Evolutionary conservation across 805 yeast genomes (phyloP), one percentile per base, ranked within the genome.

Genomic region (Wickerhamomyces sydowiorum): DNA sequence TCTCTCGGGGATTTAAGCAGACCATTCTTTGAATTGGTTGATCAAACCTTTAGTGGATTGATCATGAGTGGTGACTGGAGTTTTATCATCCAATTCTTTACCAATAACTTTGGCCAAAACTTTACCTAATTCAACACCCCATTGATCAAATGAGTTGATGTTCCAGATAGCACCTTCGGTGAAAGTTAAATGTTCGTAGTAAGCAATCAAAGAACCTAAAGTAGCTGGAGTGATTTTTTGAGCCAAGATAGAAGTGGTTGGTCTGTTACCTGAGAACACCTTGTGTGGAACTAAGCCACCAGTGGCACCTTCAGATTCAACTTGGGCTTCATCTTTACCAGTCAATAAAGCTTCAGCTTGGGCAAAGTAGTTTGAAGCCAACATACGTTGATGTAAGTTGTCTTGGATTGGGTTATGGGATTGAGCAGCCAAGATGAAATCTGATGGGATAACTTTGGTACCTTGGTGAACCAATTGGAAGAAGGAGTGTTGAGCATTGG

Each of bases 101-200:
- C 95, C 91, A 60, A 93, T 91, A 45, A 77, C 93, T 82, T 93
- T 93, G 62, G 99, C 99, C 63, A 93, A 80, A 41, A 85, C 95
- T 74, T 93, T 93, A 66, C 99, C 99, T 58, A 93, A 85, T 74
- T 93, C 99, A 60, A 93, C 99, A 70, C 99, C 99, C 96, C 98
- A 93, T 76, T 93, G 99, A 75, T 93, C 99, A 64, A 88, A 93
- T 17, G 98, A 91, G 82, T 93, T 93, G 75, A 93, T 90, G 79
- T 95, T 93, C 99, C 99, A 91, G 61, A 93, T 71, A 44, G 99
- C 99, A 72, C 99, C 99, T 73, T 93, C 99, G 45, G 90, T 90
- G 71, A 93, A 93, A 33, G 98, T 91, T 46, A 88, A 78, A 65
- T 89, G 96, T 73, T 93, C 99, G 74, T 93, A 93, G 80, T 93